Evolutionary conservation across 345 rosid species (phyloP).

Genomic region (Ricinus communis): DNA sequence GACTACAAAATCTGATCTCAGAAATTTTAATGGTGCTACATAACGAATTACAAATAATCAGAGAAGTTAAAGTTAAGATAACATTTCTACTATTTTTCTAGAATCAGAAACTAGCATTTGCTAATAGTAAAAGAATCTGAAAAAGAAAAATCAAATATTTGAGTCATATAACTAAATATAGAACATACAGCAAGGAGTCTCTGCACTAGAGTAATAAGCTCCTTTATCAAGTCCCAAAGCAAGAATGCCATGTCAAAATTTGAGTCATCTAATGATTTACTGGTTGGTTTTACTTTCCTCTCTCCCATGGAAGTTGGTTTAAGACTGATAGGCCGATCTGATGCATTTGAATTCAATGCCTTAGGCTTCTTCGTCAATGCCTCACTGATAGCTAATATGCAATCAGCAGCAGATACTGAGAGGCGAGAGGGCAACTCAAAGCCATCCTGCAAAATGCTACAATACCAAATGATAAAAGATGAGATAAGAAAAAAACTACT

Average conservation of each 20-base stretch:
- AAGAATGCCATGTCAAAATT: slow-evolving; percentile 38
- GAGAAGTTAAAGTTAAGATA: background rate
- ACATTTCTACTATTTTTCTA: background rate
- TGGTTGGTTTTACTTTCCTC: slow-evolving; percentile 34
- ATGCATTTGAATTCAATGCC: slow-evolving; percentile 33
- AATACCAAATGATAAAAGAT: slow-evolving; percentile 17
- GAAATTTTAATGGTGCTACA: background rate
- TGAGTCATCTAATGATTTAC: slow-evolving; percentile 30
- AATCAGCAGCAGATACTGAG: slow-evolving; percentile 85
- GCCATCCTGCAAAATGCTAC: slow-evolving; percentile 69
- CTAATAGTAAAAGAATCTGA: background rate
- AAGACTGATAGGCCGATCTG: slow-evolving; percentile 34
- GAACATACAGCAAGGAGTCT: slow-evolving; percentile 66
- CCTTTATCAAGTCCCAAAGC: slow-evolving; percentile 63
- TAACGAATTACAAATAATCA: slow-evolving; percentile 11
- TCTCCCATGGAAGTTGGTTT: slow-evolving; percentile 28
- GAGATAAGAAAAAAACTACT: background rate
- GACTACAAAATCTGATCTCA: background rate
- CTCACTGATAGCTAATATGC: slow-evolving; percentile 63
- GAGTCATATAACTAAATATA: too few relatives aligned
- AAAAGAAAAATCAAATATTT: too few relatives aligned
- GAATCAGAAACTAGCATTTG: background rate
- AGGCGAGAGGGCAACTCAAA: slow-evolving; percentile 88
- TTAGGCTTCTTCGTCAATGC: slow-evolving; percentile 63
- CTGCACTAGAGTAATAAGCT: slow-evolving; percentile 52